Percentiles rank a stretch among this genome's conserved stretches.
Evolutionary conservation across 352 stramenopile genomes (phyloP).

Genomic region (Aphanomyces euteiches): DNA sequence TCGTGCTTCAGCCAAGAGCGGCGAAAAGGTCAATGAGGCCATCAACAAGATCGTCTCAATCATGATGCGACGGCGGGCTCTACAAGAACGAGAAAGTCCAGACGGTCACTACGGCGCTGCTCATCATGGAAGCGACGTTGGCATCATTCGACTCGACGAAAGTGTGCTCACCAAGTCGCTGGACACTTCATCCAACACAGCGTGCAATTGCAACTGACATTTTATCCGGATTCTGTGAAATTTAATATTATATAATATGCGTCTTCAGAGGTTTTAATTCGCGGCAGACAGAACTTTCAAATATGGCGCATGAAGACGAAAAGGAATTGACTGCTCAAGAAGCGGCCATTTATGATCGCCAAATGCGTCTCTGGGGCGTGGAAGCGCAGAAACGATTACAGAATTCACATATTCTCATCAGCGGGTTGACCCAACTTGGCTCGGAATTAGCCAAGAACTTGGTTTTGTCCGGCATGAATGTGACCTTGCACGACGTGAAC

Average conservation of each 20-base stretch:
- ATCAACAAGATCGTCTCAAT: slow-evolving; percentile 58
- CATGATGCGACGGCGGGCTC: slow-evolving; percentile 49
- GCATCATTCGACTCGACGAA: slow-evolving; percentile 22
- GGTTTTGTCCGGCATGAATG: slow-evolving; percentile 92
- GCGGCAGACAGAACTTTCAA: not conserved
- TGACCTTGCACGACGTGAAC: slow-evolving; percentile 88
- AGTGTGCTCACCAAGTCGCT: not conserved
- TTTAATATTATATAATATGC: not conserved
- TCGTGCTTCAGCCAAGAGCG: slow-evolving; percentile 65
- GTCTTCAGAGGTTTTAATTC: not conserved
- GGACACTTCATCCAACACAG: not conserved
- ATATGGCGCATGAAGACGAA: slow-evolving; percentile 30
- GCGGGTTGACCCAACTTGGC: slow-evolving; percentile 74
- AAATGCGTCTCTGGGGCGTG: slow-evolving; percentile 98
- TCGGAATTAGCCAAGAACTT: slow-evolving; percentile 97
- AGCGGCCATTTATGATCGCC: slow-evolving; percentile 96
- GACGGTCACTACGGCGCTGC: not conserved
- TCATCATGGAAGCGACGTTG: not conserved
- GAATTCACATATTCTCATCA: slow-evolving; percentile 85
- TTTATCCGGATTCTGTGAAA: too few species aligned
- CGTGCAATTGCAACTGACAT: not conserved
- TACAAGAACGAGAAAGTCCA: slow-evolving; percentile 29
- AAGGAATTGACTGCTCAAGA: slow-evolving; percentile 68
- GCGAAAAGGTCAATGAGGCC: slow-evolving; percentile 53
- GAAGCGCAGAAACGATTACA: slow-evolving; percentile 93